Conservation (phyloP, 2,329 filamentous ascomycete genomes). For the Ascochyta clinopodiicola region DNA sequence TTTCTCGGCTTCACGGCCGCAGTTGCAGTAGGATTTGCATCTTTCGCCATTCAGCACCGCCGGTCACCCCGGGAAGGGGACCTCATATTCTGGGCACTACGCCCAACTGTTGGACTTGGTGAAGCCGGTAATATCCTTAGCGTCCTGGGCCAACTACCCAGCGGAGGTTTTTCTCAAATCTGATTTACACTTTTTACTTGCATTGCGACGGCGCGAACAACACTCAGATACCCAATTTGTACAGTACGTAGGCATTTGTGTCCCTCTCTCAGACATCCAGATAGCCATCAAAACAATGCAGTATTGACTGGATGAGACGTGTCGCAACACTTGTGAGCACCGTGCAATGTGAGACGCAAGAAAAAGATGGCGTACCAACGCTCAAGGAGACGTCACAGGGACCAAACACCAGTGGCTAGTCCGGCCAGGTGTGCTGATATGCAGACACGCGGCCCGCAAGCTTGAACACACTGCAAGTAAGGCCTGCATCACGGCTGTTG, state of each 20-base stretch:
- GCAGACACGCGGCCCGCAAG: neutral
- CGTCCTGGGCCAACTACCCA: conserved; percentile 35
- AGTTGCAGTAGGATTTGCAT: conserved; percentile 31
- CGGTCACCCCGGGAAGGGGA: conserved; percentile 41
- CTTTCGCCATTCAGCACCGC: conserved; percentile 41
- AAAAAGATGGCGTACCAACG: neutral
- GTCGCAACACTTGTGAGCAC: conserved; percentile 1
- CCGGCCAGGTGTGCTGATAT: neutral
- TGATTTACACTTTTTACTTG: conserved; percentile 12
- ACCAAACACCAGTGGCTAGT: conserved; percentile 2
- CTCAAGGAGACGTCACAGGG: conserved; percentile 11
- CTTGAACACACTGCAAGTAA: neutral
- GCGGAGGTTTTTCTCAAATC: conserved; percentile 21
- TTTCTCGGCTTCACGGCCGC: conserved; percentile 32
- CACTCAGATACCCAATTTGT: conserved; percentile 18
- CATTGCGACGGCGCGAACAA: conserved; percentile 19
- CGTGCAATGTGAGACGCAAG: conserved; percentile 3
- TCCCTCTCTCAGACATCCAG: neutral
- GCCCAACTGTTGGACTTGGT: conserved; percentile 33
- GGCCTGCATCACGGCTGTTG: neutral
- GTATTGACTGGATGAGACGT: conserved; percentile 1
- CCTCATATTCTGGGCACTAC: conserved; percentile 45
- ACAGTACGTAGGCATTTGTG: neutral
- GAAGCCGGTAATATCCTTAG: conserved; percentile 44
- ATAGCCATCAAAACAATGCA: neutral